These are phyloP conservation scores for Podospora pseudopauciseta DNA, from an alignment of 495 filamentous ascomycete genomes.

Conservation along the genomic window DNA sequence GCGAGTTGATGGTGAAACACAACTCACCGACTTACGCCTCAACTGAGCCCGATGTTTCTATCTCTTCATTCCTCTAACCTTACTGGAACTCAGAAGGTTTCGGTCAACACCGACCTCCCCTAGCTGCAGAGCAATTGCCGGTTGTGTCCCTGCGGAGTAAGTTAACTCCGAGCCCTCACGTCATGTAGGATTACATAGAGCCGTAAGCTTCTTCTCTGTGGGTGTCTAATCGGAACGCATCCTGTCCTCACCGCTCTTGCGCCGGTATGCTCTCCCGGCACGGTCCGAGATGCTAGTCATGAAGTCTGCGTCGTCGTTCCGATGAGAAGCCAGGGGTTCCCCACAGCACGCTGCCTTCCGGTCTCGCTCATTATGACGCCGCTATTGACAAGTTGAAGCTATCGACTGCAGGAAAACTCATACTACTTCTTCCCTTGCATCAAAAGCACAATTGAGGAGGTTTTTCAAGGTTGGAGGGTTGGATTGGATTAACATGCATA, in stretches of 20 bases:
- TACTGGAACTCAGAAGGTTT: neutral
- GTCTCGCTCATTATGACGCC: no score
- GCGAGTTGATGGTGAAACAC: neutral
- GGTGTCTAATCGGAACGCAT: neutral
- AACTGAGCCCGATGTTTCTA: neutral
- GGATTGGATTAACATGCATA: neutral
- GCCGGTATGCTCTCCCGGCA: neutral
- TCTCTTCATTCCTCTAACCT: no score
- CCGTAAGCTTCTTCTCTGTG: neutral
- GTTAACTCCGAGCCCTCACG: neutral
- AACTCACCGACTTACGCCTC: neutral
- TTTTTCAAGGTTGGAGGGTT: neutral
- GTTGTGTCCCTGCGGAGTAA: neutral
- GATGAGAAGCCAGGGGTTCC: neutral
- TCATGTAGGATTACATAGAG: neutral
- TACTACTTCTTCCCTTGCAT: neutral
- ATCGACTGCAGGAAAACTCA: neutral
- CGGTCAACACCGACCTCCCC: neutral
- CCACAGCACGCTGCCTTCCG: neutral
- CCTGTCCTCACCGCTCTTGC: neutral
- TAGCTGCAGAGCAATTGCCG: neutral
- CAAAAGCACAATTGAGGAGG: neutral
- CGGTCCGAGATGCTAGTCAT: neutral
- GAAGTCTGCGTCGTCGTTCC: neutral
- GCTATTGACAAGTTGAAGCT: no score